Evolutionary conservation across 495 filamentous ascomycete genomes (phyloP), one percentile per base, ranked within the genome.

Genomic region (Aspergillus conjunctus): DNA sequence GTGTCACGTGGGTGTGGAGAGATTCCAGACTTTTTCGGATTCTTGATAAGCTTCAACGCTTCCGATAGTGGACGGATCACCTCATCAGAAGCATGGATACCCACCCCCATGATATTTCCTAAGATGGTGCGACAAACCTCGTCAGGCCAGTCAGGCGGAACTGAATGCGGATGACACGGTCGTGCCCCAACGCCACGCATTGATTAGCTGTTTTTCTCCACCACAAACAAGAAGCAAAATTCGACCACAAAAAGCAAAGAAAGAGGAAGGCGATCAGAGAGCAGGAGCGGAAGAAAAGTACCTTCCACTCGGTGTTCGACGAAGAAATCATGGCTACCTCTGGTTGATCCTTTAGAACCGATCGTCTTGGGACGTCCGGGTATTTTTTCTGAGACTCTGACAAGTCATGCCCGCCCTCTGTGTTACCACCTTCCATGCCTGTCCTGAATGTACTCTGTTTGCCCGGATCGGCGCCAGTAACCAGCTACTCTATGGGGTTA

Each of bases 101-200:
- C 10, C 15, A 1, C 11, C 21, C 50, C 9, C 21, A 60, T 54
- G 21, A 81, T 65, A 26, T 71, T 57, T 0, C 44, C 20, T 7
- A 84, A 66, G 31, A 83, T 81, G 37, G 51, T 64, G 8, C 61
- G 64, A 45, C 74, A 75, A 21, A 51, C 61, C 10, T 79, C 72
- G 48, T 82, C 79, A 1, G 70, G 68, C 78, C 79, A 82, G 67
- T 82, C 79, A 41, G 83, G 79, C 7, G 81, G 61, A 8, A 78
- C 66, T n/a, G 63, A 68, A 37, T 71, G 70, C 54, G 81, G 53
- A 61, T 74, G 77, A 51, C 78, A 80, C 12, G 60, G 65, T 4
- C 73, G 72, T 4, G 74, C 76, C 9, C 75, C 78, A 78, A 45
- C 33, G 37, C 22, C 58, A 14, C n/a, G 22, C 48, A 51, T 58